Evolutionary conservation across 179 eudicot genomes (phyloP).

Genomic region (Spergularia azorica): DNA sequence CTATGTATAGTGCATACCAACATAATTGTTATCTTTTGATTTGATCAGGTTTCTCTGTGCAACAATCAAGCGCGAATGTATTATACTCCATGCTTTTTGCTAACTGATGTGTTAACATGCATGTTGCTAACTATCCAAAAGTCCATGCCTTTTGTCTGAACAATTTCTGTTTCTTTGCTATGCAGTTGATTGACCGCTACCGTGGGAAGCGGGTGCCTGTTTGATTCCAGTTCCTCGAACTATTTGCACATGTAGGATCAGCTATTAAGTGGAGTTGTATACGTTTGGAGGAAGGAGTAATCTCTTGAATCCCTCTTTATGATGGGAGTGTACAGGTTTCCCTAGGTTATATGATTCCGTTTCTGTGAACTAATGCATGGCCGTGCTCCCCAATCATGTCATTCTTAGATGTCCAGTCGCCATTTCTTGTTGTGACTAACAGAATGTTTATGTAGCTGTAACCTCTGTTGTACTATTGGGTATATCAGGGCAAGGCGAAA

Average conservation of each 20-base stretch:
- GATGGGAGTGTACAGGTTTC: constrained; percentile 31
- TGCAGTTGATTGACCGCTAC: constrained; percentile 37
- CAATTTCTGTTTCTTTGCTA: not conserved
- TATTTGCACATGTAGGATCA: constrained; percentile 13
- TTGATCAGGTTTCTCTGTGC: not conserved
- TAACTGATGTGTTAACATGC: not conserved
- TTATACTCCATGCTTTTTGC: not conserved
- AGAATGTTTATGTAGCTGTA: constrained; percentile 21
- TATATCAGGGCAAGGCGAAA: not conserved
- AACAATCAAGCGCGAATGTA: not conserved
- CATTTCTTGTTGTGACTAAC: not conserved
- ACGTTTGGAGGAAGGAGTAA: constrained; percentile 21
- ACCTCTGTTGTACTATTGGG: not conserved
- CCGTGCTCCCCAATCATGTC: not conserved
- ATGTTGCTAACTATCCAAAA: not conserved
- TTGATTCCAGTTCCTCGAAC: constrained; percentile 16
- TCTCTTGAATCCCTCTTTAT: constrained; percentile 7
- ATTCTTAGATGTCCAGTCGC: constrained; percentile 6
- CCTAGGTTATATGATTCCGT: constrained; percentile 14
- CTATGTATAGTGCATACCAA: too few species aligned
- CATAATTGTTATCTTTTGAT: not conserved
- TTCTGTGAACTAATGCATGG: constrained; percentile 9
- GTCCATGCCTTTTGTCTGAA: constrained; percentile 7
- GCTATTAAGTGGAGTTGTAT: constrained; percentile 7
- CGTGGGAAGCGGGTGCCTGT: constrained; percentile 43